Conservation (phyloP, 164 flowering plant genomes). For the Tinospora cordifolia region DNA sequence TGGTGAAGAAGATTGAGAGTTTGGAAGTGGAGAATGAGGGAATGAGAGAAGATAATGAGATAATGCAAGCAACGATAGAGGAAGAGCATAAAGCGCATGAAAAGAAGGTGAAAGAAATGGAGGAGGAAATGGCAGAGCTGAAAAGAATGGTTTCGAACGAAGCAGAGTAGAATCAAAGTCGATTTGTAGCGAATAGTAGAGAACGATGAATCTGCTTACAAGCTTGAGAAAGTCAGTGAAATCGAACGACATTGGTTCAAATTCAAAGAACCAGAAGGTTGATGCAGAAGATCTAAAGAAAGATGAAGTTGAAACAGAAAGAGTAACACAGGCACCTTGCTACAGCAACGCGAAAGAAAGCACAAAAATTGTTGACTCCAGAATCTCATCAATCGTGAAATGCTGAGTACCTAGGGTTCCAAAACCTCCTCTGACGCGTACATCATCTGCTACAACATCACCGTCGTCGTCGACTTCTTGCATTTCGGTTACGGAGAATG, state of each 20-base stretch:
- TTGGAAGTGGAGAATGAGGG: constrained; percentile 49
- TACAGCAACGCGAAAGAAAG: constrained; percentile 30
- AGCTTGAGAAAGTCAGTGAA: constrained; percentile 28
- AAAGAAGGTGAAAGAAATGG: constrained; percentile 25
- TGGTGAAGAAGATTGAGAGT: constrained; percentile 21
- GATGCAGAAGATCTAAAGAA: constrained; percentile 28
- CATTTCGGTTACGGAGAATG: constrained; percentile 5
- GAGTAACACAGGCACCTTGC: constrained; percentile 27
- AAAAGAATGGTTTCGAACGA: constrained; percentile 21
- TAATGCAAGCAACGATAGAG: constrained; percentile 22
- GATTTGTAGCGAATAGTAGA: constrained; percentile 13
- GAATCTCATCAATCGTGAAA: constrained; percentile 19
- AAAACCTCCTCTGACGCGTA: constrained; percentile 60
- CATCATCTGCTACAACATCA: constrained; percentile 21
- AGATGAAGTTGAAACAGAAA: constrained; percentile 27
- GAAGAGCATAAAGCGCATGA: constrained; percentile 27
- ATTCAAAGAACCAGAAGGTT: constrained; percentile 19
- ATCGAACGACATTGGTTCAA: constrained; percentile 11
- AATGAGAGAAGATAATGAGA: constrained; percentile 36
- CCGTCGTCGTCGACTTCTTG: constrained; percentile 11
- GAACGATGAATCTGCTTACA: constrained; percentile 30
- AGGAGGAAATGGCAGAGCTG: constrained; percentile 34
- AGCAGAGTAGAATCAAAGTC: constrained; percentile 5
- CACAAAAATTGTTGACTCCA: constrained; percentile 22
- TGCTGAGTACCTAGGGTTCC: constrained; percentile 61